phyloP scores from a whole-genome alignment of 202 grass and related monocot species.

The Musa balbisiana region DNA sequence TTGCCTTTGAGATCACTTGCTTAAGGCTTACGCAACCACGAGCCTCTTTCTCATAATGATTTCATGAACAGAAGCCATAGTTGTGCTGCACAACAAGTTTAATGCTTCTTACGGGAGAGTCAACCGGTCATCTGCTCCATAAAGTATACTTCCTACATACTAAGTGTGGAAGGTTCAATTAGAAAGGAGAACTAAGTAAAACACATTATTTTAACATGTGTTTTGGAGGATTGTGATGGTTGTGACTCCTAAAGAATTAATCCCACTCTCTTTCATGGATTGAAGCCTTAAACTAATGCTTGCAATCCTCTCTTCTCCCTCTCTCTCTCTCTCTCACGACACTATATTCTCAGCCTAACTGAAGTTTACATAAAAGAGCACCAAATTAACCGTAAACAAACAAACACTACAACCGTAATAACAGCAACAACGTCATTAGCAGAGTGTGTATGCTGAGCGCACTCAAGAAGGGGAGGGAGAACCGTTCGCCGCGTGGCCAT shows the following conservation, averaged over 20 bases:
- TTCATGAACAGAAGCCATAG: too few relatives aligned
- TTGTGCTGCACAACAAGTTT: too few relatives aligned
- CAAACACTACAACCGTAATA: background rate
- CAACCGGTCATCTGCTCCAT: background rate
- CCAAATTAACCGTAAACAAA: background rate
- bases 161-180: background rate
- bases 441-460: background rate
- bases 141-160: background rate
- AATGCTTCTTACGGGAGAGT: background rate
- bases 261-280: background rate
- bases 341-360: too few relatives aligned
- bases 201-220: background rate
- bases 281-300: background rate
- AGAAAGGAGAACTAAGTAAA: background rate
- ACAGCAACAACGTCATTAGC: background rate
- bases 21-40: too few relatives aligned
- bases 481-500: constrained; percentile 28
- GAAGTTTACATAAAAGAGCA: background rate
- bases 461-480: constrained; percentile 8
- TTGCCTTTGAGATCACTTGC: too few relatives aligned
- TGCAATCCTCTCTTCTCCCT: background rate
- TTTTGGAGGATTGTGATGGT: background rate
- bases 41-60: too few relatives aligned
- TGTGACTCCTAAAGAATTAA: background rate
- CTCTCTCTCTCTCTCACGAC: background rate